These are phyloP conservation scores for Monosporascus sp. DNA, from an alignment of 2,329 filamentous ascomycete genomes.

Conservation along the genomic window DNA sequence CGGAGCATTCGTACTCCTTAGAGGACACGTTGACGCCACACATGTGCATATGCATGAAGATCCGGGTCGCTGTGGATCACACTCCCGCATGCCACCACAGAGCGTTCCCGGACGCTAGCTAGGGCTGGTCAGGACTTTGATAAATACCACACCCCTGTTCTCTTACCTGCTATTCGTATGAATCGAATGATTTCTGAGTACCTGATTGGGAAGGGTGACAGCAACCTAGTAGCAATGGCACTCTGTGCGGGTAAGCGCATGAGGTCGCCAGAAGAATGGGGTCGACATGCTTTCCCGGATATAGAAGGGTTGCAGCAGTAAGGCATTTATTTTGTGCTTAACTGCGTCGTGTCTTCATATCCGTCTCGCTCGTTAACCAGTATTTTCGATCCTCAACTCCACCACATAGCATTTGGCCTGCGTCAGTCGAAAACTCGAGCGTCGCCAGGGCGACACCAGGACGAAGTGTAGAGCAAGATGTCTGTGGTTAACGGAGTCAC, in stretches of 20 bases:
- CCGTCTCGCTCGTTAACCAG: too few relatives aligned
- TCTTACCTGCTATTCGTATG: not conserved
- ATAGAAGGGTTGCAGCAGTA: not conserved
- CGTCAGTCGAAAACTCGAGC: not conserved
- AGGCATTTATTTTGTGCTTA: not conserved
- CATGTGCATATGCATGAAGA: too few relatives aligned
- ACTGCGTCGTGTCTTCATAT: not conserved
- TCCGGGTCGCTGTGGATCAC: too few relatives aligned
- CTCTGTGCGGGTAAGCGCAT: not conserved
- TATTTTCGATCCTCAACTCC: too few relatives aligned
- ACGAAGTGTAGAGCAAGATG: slow-evolving; percentile 4
- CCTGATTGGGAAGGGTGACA: not conserved
- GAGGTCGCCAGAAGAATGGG: not conserved
- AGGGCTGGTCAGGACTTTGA: not conserved
- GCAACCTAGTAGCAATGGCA: not conserved
- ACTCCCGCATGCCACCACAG: not conserved
- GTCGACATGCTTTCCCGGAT: not conserved
- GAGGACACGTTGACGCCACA: too few relatives aligned
- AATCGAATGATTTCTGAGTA: not conserved
- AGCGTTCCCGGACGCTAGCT: not conserved
- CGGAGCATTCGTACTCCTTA: too few relatives aligned
- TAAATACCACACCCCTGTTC: not conserved
- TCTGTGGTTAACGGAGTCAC: not conserved
- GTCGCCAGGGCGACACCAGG: not conserved
- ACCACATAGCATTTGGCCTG: too few relatives aligned